These are phyloP conservation scores for Lipomyces yamadae DNA, from an alignment of 805 yeast genomes.

Conservation along the genomic window DNA sequence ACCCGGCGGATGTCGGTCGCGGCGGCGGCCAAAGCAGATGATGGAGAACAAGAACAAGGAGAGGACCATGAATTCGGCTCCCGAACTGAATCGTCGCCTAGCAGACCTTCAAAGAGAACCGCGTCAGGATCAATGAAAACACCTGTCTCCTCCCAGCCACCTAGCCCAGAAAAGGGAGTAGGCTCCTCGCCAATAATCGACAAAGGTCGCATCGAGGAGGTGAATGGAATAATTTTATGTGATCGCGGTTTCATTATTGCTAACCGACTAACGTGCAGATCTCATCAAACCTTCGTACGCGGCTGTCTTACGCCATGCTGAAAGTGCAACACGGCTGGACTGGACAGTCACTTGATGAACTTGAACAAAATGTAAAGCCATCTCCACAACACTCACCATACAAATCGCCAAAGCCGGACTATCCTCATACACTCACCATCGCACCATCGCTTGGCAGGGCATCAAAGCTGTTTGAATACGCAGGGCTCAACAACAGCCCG, in stretches of 20 bases:
- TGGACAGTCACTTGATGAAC: constrained; percentile 35
- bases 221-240: constrained; percentile 1
- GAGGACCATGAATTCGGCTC: constrained; percentile 1
- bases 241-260: not conserved
- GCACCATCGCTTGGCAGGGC: not conserved
- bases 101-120: constrained; percentile 28
- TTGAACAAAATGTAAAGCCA: constrained; percentile 28
- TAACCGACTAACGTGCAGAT: constrained; percentile 15
- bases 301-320: constrained; percentile 42
- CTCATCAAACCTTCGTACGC: constrained; percentile 39
- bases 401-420: not conserved
- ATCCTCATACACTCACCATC: constrained; percentile 7
- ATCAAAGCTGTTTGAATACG: not conserved
- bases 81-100: not conserved
- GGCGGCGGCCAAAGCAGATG: not conserved
- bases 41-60: not conserved
- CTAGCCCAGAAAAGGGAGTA: constrained; percentile 1
- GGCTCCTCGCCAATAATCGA: constrained; percentile 12
- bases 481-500: not conserved
- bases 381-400: not conserved
- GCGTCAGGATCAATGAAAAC: constrained; percentile 25
- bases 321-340: constrained; percentile 43
- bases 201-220: constrained; percentile 28
- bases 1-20: not conserved
- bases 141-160: constrained; percentile 15